A percentile compares a stretch with the other conserved stretches of the same genome.
Evolutionary conservation across 805 yeast species (phyloP).

Genomic region (Nakazawaea pomicola): DNA sequence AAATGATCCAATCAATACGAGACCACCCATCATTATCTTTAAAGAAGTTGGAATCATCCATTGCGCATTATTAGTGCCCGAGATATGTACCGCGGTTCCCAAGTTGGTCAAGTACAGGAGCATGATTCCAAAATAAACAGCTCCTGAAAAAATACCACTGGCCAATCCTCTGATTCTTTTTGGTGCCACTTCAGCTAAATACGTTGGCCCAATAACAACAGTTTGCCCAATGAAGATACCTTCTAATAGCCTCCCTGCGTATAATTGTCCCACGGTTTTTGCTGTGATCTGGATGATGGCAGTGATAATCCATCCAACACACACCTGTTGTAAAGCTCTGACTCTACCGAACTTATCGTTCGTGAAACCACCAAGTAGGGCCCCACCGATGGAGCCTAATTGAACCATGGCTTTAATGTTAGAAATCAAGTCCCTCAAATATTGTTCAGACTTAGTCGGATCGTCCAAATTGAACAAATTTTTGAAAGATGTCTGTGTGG

Average conservation of each 20-base stretch:
- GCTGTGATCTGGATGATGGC: conserved; percentile 46
- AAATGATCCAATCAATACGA: conserved; percentile 35
- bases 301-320: conserved; percentile 39
- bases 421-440: conserved; percentile 42
- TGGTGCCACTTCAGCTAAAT: conserved; percentile 50
- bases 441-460: conserved; percentile 25
- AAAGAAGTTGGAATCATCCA: conserved; percentile 51
- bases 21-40: conserved; percentile 42
- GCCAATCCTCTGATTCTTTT: conserved; percentile 46
- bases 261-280: conserved; percentile 40
- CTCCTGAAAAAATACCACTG: conserved; percentile 50
- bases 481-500: conserved; percentile 38
- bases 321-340: conserved; percentile 38
- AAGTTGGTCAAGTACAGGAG: conserved; percentile 44
- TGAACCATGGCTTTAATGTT: conserved; percentile 58
- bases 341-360: conserved; percentile 52
- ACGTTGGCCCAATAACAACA: conserved; percentile 51
- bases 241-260: conserved; percentile 51
- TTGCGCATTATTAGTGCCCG: conserved; percentile 32
- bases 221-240: conserved; percentile 57
- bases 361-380: conserved; percentile 40
- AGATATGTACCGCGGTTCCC: conserved; percentile 44
- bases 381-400: conserved; percentile 46
- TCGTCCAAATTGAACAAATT: conserved; percentile 40
- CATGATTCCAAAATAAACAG: conserved; percentile 52